These are phyloP conservation scores for Eremochloa ophiuroides DNA, from an alignment of 176 grass and related monocot species.

Conservation along the genomic window DNA sequence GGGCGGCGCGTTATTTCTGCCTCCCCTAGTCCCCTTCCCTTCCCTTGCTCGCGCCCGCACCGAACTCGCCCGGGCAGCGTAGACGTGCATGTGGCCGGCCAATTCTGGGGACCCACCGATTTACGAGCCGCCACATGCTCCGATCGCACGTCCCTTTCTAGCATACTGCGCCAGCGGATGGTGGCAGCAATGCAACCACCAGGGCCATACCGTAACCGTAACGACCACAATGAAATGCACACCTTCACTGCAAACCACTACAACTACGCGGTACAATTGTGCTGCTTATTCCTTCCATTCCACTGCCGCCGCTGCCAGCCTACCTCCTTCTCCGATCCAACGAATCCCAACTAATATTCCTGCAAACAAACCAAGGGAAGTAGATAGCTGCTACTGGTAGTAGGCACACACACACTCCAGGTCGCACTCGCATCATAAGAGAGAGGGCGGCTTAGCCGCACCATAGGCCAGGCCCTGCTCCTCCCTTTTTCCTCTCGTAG, in stretches of 20 bases:
- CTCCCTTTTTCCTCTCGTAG: not conserved
- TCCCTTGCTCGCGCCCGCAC: not conserved
- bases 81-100: constrained; percentile 27
- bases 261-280: not conserved
- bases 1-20: not conserved
- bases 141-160: constrained; percentile 26
- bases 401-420: no score
- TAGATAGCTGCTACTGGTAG: no score
- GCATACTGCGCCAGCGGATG: no score
- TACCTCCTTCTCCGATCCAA: not conserved
- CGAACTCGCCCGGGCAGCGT: not conserved
- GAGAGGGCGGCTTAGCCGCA: constrained; percentile 2
- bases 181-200: no score
- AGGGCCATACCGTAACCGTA: not conserved
- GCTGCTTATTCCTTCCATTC: not conserved
- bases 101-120: constrained; percentile 19
- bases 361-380: not conserved
- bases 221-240: not conserved
- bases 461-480: not conserved
- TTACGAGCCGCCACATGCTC: constrained; percentile 42
- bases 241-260: not conserved
- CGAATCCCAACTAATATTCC: constrained; percentile 38
- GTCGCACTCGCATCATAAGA: constrained; percentile 27
- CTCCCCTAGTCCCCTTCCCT: no score
- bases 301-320: not conserved